Base-by-base conservation (phyloP, 208 protist genomes). In the Crithidia fasciculata region DNA sequence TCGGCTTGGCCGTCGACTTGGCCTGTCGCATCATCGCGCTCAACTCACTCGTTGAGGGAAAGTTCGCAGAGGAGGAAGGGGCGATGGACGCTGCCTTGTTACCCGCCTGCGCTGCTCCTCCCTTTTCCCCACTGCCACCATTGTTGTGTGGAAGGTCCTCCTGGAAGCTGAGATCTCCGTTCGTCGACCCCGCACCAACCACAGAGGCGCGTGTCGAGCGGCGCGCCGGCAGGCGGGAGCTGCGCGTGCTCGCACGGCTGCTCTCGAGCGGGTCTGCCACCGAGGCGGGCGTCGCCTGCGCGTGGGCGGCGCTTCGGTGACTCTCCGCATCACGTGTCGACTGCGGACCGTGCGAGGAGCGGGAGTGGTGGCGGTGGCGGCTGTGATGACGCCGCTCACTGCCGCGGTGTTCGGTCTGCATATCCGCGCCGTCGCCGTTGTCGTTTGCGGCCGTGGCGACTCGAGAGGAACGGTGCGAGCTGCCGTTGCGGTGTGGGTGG, bases 161-260 rank as follows among this genome's bases (percentile, higher is more conserved):
- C 4, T 53, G 28, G 19, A 54, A 28, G 52, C 50, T 56, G 28
- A 28, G 2, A 28, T 71, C 28, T 8, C 13, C 39, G 44, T 62
- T 54, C 2, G 66, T 50, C 58, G 74, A 37, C 28, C 52, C 39
- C 8, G 66, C 47, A 8, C 40, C 40, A 8, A 13, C 64, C 52
- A 69, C 52, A 37, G 64, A 69, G 52, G 2, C 52, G 2, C 64
- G 49, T 47, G 57, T 52, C 52, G 64, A 69, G 44, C 74, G 68
- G 54, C 67, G 74, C 16, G 18, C 13, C 10, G 74, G 67, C 50
- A 73, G 47, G 12, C 67, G 74, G 5, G 74, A 73, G 54, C 74
- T 79, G 45, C 54, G 58, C 9, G 60, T 64, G 60, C 74, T 79
- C 60, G 58, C 60, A 12, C 50, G 53, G 60, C 74, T 73, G 60